phyloP scores from a whole-genome alignment of 345 rosid genomes.

The Eucalyptus regnans region DNA sequence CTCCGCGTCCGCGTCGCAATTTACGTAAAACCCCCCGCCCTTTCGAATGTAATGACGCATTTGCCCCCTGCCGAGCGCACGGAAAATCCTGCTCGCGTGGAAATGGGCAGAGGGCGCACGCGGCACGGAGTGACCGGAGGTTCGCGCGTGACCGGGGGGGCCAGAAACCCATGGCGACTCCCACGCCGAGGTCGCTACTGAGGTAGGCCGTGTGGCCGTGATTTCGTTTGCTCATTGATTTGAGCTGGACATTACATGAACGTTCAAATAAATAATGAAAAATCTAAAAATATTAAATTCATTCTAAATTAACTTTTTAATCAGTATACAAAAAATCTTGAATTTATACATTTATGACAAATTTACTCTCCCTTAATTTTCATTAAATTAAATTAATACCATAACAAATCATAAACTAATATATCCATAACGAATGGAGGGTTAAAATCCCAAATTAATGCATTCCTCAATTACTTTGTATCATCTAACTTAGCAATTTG shows the following conservation, averaged over 20 bases:
- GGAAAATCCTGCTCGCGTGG: not conserved
- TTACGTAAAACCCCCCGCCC: not conserved
- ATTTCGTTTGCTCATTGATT: not conserved
- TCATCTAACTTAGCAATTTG: accelerated
- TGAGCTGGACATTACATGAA: not conserved
- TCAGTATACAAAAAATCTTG: accelerated
- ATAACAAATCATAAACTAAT: too few species aligned
- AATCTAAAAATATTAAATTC: too few species aligned
- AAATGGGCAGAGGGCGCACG: not conserved
- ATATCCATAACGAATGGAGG: accelerated
- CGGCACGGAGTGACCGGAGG: too few species aligned
- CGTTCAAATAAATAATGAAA: too few species aligned
- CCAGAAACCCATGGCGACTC: not conserved
- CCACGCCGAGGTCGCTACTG: accelerated
- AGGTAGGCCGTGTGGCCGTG: not conserved
- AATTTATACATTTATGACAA: accelerated
- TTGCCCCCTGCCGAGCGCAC: accelerated
- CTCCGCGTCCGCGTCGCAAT: not conserved
- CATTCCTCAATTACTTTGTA: accelerated
- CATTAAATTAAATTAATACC: too few species aligned
- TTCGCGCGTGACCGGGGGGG: not conserved
- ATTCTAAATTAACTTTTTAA: too few species aligned
- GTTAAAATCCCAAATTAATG: accelerated
- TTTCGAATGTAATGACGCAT: not conserved
- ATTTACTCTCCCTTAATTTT: accelerated